phyloP scores from a whole-genome alignment of 768 basidiomycete genomes.

The Mycena epipterygia region DNA sequence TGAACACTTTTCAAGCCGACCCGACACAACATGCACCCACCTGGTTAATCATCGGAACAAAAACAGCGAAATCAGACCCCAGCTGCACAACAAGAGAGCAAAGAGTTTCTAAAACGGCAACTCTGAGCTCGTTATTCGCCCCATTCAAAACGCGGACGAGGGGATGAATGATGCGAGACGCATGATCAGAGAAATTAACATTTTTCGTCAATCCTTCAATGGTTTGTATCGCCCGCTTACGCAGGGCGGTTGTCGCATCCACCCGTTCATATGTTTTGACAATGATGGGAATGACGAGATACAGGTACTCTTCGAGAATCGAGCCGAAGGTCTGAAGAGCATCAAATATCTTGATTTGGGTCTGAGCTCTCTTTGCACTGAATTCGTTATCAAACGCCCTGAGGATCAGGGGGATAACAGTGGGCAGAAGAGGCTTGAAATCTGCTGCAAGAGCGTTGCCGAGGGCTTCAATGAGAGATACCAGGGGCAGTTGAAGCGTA shows the following conservation, averaged over 20 bases:
- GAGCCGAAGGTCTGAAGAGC: conserved; percentile 96
- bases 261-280: conserved; percentile 90
- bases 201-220: conserved; percentile 91
- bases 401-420: conserved; percentile 88
- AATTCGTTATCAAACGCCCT: conserved; percentile 93
- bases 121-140: conserved; percentile 82
- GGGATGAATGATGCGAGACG: conserved; percentile 96
- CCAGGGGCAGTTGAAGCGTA: conserved; percentile 90
- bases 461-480: conserved; percentile 91
- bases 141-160: conserved; percentile 87
- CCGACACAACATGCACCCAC: conserved; percentile 56
- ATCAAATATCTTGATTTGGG: conserved; percentile 93
- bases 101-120: conserved; percentile 92
- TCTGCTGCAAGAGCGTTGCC: conserved; percentile 96
- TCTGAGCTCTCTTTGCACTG: conserved; percentile 80
- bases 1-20: background rate
- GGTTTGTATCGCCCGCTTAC: conserved; percentile 91
- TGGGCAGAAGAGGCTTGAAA: conserved; percentile 96
- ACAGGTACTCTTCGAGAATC: conserved; percentile 97
- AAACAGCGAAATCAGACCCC: conserved; percentile 97
- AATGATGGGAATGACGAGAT: conserved; percentile 95
- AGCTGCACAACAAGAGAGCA: conserved; percentile 94
- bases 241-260: conserved; percentile 79
- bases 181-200: conserved; percentile 98
- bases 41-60: conserved; percentile 97